Percentiles rank a stretch among this genome's conserved stretches.
Evolutionary conservation across 495 filamentous ascomycete genomes (phyloP).

Genomic region (Neurospora hispaniola): DNA sequence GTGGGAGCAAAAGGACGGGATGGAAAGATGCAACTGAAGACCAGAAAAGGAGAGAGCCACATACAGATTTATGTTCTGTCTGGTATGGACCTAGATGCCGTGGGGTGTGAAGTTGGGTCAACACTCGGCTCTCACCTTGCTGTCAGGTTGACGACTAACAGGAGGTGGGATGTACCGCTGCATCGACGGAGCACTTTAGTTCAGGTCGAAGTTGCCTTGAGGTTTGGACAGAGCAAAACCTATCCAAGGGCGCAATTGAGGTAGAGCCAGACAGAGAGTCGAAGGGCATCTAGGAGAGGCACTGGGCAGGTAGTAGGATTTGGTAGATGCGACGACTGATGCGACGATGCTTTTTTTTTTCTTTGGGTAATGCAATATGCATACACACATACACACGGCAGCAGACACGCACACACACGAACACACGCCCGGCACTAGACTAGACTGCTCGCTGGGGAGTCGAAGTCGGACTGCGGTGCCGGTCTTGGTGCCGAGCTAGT

Average conservation of each 20-base stretch:
- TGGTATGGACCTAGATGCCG: not conserved
- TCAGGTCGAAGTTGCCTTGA: not conserved
- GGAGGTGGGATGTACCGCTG: not conserved
- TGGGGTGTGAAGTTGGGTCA: not conserved
- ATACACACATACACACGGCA: not conserved
- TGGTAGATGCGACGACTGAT: not conserved
- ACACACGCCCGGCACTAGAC: not conserved
- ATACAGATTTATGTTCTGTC: not conserved
- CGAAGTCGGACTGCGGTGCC: not conserved
- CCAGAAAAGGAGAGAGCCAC: not conserved
- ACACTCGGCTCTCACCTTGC: not conserved
- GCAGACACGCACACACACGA: not conserved
- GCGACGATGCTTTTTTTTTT: not conserved
- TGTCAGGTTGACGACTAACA: not conserved
- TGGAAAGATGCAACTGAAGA: not conserved
- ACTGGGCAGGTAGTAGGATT: not conserved
- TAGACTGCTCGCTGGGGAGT: not conserved
- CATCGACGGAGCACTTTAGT: not conserved
- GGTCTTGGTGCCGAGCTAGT: not conserved
- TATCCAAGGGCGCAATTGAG: not conserved
- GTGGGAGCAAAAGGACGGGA: not conserved
- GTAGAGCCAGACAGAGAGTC: not conserved
- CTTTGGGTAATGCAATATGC: not conserved
- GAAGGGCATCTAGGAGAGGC: not conserved
- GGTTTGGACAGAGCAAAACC: not conserved